Percentiles rank a stretch among this genome's conserved stretches.
These are phyloP conservation scores for Psilocybe cubensis DNA, from an alignment of 768 basidiomycete species.

Conservation along the genomic window DNA sequence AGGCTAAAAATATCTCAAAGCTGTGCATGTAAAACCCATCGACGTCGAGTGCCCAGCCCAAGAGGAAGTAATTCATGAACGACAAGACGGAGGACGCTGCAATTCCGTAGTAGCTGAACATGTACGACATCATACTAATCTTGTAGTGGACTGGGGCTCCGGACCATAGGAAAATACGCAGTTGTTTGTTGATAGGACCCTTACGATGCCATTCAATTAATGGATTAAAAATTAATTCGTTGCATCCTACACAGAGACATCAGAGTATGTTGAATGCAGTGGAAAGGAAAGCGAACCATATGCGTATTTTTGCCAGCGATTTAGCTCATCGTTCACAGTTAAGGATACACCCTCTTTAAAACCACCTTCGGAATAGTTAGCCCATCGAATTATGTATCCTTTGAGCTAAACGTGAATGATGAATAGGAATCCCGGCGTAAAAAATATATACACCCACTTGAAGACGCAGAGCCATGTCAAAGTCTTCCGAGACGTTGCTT, in stretches of 20 bases:
- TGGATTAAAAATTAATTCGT: slow-evolving; percentile 86
- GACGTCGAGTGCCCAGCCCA: slow-evolving; percentile 62
- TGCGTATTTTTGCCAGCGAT: slow-evolving; percentile 90
- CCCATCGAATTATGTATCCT: slow-evolving; percentile 83
- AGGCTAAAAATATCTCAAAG: slow-evolving; percentile 77
- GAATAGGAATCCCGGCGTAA: slow-evolving; percentile 2
- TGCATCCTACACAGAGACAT: slow-evolving; percentile 50
- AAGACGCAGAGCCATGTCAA: slow-evolving; percentile 77
- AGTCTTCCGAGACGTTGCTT: slow-evolving; percentile 81
- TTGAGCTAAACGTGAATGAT: slow-evolving; percentile 36
- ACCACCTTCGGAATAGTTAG: slow-evolving; percentile 81
- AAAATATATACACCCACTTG: slow-evolving; percentile 34
- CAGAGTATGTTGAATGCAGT: not conserved
- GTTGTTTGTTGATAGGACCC: slow-evolving; percentile 85
- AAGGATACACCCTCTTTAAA: slow-evolving; percentile 94
- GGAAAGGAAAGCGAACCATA: slow-evolving; percentile 50
- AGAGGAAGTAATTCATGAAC: slow-evolving; percentile 69
- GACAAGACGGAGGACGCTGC: slow-evolving; percentile 66
- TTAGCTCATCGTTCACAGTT: slow-evolving; percentile 89
- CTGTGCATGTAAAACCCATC: slow-evolving; percentile 75
- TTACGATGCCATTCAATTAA: slow-evolving; percentile 73
- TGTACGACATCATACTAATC: slow-evolving; percentile 76
- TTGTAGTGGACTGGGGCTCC: slow-evolving; percentile 82
- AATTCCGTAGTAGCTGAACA: slow-evolving; percentile 68
- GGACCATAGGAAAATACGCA: slow-evolving; percentile 79